Base-by-base conservation (phyloP, 2,329 filamentous ascomycete species). In the Pseudocercospora fijiensis region DNA sequence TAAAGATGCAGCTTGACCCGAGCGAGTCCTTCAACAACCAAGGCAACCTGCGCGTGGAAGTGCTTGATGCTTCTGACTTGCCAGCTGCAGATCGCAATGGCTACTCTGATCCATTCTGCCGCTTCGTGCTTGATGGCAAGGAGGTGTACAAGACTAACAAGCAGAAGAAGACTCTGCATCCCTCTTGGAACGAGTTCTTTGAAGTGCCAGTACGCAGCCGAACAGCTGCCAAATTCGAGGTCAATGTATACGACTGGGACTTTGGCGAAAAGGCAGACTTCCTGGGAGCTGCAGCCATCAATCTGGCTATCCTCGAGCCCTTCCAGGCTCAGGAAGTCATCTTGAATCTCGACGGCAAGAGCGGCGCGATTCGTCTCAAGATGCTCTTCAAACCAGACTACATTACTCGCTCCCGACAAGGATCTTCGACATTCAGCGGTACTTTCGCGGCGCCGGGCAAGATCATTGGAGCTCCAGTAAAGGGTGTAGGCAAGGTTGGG, bases 11-110 rank as follows among this genome's bases (percentile, higher is more conserved):
- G 62, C 89, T 99, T 56, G 92, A 99, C 73, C 90, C 95, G 0
- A 92, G 88, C 72, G 95, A 99, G 79, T 97, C 92, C 74, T 96
- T 99, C 83, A 98, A 97, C 85, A 99, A 99, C 79, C 96, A 96
- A 87, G 95, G 95, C 64, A 93, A 88, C 63, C 87, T 99, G 22
- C 90, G 93, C 20, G 91, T 99, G n/a, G 92, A 98, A 72, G 85
- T 99, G 18, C 81, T 98, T 41, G 92, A 96, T 76, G 95, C 89
- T 18, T 81, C 86, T 8, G 89, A 96, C 64, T 85, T 99, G n/a
- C 95, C 95, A 7, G 88, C 95, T 1, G 94, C 94, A 27, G 95
- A 99, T 74, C 88, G 92, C 33, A 99, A 99, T 75, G 95, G 95
- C 70, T 98, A 90, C 84, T 97, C 92, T 72, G 95, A 99, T 74